Base-by-base conservation (phyloP, 176 grass and related monocot species). In the Carex scoparia region DNA sequence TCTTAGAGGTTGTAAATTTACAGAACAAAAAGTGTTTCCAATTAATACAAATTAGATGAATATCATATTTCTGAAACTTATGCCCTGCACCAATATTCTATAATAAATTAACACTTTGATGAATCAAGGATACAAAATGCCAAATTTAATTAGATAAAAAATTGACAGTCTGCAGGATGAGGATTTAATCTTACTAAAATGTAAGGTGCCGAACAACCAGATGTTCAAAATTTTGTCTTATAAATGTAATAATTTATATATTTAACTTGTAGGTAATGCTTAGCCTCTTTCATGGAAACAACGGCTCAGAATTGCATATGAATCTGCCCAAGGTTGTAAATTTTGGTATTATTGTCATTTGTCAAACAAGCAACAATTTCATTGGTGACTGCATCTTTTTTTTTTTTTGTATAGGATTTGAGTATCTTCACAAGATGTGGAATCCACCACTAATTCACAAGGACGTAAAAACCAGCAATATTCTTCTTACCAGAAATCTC, bases 351-450 rank as follows among this genome's bases (percentile, higher is more conserved):
- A 15, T 48, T 14, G 11, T 5, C 37, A 28, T 49, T 23, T 23
- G 23, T 23, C 23, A 23, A 23, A 0, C n/a, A 82, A 61, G 79
- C 10, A 82, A 64, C 4, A 27, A 28, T 2, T 74, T 74, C 0
- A 70, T 44, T 70, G 1, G 3, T 35, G 18, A n/a, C 14, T 15
- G 0, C 10, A 60, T 69, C 23, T 54, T 7, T 63, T 27, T 12
- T 74, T 74, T 23, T 23, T 23, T 23, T 2, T 1, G n/a, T 69
- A 19, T 7, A 87, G 28, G 85, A 59, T 58, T 87, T 51, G 79
- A 87, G 2, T 87, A 87, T 87, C 65, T 87, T 62, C 85, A 87
- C 38, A 82, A 69, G 85, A 44, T 38, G 63, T 87, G 85, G 65
- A 74, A 61, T 60, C 85, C 85, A 9, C 46, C 85, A 30, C 53